A percentile compares a stretch with the other conserved stretches of the same genome.
Evolutionary conservation across 371 early-diverging fungal species (phyloP).

Genomic region (Synchytrium microbalum): DNA sequence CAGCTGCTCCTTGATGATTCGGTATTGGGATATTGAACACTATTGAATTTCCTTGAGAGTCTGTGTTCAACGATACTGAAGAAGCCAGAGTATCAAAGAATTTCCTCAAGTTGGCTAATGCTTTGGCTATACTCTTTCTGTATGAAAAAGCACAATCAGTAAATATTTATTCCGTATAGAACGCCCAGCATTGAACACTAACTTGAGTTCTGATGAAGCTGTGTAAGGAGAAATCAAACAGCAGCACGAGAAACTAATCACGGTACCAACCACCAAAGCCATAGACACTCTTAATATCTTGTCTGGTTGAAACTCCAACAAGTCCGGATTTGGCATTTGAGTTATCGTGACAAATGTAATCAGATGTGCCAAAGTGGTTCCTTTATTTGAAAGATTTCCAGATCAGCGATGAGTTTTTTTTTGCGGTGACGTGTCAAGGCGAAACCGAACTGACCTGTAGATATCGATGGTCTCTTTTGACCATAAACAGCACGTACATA

Average conservation of each 20-base stretch:
- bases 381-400: background rate
- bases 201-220: conserved; percentile 12
- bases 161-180: background rate
- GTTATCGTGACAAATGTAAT: conserved; percentile 19
- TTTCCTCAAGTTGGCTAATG: conserved; percentile 6
- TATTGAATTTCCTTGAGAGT: background rate
- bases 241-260: conserved; percentile 13
- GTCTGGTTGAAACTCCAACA: background rate
- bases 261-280: conserved; percentile 10
- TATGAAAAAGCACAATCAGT: background rate
- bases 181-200: background rate
- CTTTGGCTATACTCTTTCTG: conserved; percentile 12
- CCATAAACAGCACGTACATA: conserved; percentile 12
- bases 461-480: conserved; percentile 10
- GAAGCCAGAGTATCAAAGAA: conserved; percentile 13
- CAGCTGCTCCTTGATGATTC: background rate
- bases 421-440: background rate
- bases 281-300: conserved; percentile 8
- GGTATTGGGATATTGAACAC: conserved; percentile 1
- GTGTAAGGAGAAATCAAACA: conserved; percentile 11
- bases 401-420: background rate
- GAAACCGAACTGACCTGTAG: conserved; percentile 10
- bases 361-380: conserved; percentile 15
- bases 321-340: conserved; percentile 9
- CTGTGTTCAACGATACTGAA: conserved; percentile 11